Evolutionary conservation across 2,329 filamentous ascomycete genomes (phyloP), one percentile per base, ranked within the genome.

Genomic region (Neonectria magnoliae): DNA sequence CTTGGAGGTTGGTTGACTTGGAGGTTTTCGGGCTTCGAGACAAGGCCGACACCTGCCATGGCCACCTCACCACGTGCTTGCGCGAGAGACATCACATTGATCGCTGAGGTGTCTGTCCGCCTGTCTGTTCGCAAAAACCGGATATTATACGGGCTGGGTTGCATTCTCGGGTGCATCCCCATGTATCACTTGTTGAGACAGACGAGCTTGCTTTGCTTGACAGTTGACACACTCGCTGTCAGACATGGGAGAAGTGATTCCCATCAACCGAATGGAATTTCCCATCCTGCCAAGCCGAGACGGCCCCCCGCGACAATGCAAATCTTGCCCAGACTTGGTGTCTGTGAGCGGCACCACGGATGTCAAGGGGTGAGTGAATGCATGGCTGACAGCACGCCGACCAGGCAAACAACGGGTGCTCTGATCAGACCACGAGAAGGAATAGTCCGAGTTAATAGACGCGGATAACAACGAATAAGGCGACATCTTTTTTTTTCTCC

Each of bases 261-360:
- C 44, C 48, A 57, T 62, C 45, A 47, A 14, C 16, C 16, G 29
- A 14, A 36, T 18, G 22, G 47, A 38, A 44, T 51, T 25, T 42
- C 47, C 36, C 36, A 41, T 42, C 60, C 33, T 20, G 31, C 42
- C 42, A 29, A 22, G 29, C 7, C 29, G 22, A 57, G 16, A 36
- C 13, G 33, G 3, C 33, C 14, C 36, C 36, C 36, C 36, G 5
- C 38, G 38, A 42, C 38, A 42, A 48, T 20, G 60, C 25, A 56
- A 63, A 63, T 63, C 60, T 63, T 63, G 50, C 10, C 60, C 50
- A 27, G 25, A 63, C 29, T 63, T 55, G 55, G 60, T 36, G 44
- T 10, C 47, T 55, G n/a, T 11, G 54, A 20, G 48, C 54, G 55
- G 53, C 16, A 56, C 60, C 29, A 51, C 36, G 27, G 41, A 42